Evolutionary conservation across 345 rosid species (phyloP).

Genomic region (Boechera divaricarpa): DNA sequence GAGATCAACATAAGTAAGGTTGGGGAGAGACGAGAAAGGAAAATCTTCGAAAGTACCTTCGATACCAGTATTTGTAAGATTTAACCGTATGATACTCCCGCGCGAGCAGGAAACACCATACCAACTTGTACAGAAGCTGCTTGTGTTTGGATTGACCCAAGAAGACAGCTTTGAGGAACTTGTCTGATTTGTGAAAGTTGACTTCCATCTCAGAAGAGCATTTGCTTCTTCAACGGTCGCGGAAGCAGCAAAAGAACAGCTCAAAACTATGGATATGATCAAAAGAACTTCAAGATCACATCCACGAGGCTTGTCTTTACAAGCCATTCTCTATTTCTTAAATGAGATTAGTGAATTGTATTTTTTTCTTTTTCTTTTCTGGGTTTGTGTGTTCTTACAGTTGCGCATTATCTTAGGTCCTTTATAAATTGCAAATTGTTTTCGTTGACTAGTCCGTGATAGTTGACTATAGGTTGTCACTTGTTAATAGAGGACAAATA

Average conservation of each 20-base stretch:
- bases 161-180: conserved; percentile 33
- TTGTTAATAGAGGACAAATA: background rate
- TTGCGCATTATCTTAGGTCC: background rate
- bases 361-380: background rate
- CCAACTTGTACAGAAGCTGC: conserved; percentile 46
- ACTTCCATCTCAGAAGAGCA: conserved; percentile 46
- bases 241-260: conserved; percentile 10
- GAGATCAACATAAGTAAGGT: conserved; percentile 48
- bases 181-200: conserved; percentile 47
- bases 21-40: conserved; percentile 51
- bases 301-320: background rate
- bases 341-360: background rate
- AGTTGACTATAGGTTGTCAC: conserved; percentile 23
- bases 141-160: conserved; percentile 41
- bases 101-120: conserved; percentile 45
- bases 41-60: conserved; percentile 56
- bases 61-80: conserved; percentile 41
- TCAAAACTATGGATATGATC: conserved; percentile 33
- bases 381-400: conserved; percentile 16
- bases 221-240: conserved; percentile 42
- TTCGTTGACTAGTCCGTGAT: conserved; percentile 9
- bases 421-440: background rate
- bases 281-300: conserved; percentile 25
- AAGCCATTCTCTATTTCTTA: conserved; percentile 10
- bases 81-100: conserved; percentile 40